These are phyloP conservation scores for Plicaturopsis crispa DNA, from an alignment of 768 basidiomycete species.

Conservation along the genomic window DNA sequence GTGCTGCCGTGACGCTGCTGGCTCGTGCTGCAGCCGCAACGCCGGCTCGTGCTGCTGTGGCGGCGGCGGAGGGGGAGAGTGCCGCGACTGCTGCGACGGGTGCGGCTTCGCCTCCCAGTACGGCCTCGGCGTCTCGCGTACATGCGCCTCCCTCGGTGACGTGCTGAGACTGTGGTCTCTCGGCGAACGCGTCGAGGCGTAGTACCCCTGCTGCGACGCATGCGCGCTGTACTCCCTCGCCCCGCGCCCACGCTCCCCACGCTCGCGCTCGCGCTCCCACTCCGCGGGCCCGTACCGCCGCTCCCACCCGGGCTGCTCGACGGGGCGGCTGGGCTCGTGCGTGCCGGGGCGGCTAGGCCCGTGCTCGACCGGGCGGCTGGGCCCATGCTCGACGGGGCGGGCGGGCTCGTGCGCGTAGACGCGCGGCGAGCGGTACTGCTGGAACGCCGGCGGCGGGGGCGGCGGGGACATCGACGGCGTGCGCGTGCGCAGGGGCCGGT, in stretches of 20 bases:
- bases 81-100: constrained; percentile 26
- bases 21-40: constrained; percentile 31
- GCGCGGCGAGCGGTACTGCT: constrained; percentile 48
- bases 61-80: constrained; percentile 24
- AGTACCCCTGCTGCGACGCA: constrained; percentile 22
- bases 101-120: constrained; percentile 62
- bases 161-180: constrained; percentile 53
- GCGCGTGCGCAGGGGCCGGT: constrained; percentile 40
- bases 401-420: constrained; percentile 45
- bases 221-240: constrained; percentile 26
- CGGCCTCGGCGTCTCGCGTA: constrained; percentile 24
- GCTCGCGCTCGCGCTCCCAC: constrained; percentile 48
- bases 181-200: constrained; percentile 25
- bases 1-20: constrained; percentile 27
- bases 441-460: constrained; percentile 34
- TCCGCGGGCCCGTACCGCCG: too few relatives aligned
- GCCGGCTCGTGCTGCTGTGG: constrained; percentile 58
- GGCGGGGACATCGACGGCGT: constrained; percentile 59
- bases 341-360: too few relatives aligned
- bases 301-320: too few relatives aligned
- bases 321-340: too few relatives aligned
- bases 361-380: too few relatives aligned
- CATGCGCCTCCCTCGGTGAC: constrained; percentile 49
- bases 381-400: constrained; percentile 46
- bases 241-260: too few relatives aligned